Evolutionary conservation across 2,329 filamentous ascomycete species (phyloP).

Genomic region (Neonectria magnoliae): DNA sequence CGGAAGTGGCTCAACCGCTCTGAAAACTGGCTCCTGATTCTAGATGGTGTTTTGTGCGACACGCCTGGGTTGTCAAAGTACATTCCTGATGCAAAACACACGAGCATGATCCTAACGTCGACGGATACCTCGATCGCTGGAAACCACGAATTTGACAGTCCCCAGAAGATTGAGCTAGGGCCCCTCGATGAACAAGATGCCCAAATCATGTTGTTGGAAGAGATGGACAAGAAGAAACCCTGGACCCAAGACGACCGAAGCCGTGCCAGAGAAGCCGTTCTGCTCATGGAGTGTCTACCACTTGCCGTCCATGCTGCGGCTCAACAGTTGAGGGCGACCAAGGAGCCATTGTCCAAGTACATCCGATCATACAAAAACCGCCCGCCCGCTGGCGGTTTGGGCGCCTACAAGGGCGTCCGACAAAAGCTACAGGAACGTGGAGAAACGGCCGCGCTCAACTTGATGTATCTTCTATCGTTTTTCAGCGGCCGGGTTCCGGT

Average conservation of each 20-base stretch:
- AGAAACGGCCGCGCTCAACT: conserved; percentile 37
- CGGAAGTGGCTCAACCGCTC: conserved; percentile 34
- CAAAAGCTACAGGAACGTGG: conserved; percentile 37
- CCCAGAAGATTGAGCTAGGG: conserved; percentile 37
- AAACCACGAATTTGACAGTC: conserved; percentile 36
- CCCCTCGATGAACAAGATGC: conserved; percentile 33
- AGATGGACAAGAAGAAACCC: conserved; percentile 37
- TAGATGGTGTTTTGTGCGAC: conserved; percentile 37
- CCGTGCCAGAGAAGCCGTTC: conserved; percentile 32
- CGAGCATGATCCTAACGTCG: conserved; percentile 38
- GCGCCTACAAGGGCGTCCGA: conserved; percentile 37
- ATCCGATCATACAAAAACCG: conserved; percentile 36
- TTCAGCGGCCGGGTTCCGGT: conserved; percentile 38
- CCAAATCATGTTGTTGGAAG: conserved; percentile 32
- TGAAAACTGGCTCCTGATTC: conserved; percentile 39
- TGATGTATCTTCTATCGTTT: conserved; percentile 39
- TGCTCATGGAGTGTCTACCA: conserved; percentile 33
- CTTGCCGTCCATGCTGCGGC: conserved; percentile 36
- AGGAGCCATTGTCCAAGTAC: conserved; percentile 39
- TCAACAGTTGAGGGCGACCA: conserved; percentile 33
- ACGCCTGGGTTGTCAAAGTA: conserved; percentile 28
- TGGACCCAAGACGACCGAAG: conserved; percentile 36
- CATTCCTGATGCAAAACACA: conserved; percentile 37
- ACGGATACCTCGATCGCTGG: conserved; percentile 39
- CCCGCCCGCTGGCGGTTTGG: conserved; percentile 33